These are phyloP conservation scores for Lyophyllum shimeji DNA, from an alignment of 768 basidiomycete genomes.

Conservation along the genomic window DNA sequence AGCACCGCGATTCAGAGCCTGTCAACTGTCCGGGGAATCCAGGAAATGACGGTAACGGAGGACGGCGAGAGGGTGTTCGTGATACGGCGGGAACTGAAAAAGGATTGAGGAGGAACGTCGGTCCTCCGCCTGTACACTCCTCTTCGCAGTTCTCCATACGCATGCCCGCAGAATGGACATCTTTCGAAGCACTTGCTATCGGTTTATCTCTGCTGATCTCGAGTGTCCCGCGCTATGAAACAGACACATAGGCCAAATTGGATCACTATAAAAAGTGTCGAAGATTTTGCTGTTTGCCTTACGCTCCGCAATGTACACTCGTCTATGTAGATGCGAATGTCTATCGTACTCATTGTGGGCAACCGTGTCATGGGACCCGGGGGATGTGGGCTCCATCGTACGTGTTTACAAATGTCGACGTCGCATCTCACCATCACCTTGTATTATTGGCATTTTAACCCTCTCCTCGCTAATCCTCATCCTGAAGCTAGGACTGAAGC, in stretches of 20 bases:
- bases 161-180: conserved; percentile 20
- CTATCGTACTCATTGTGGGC: not conserved
- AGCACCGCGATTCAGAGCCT: conserved; percentile 56
- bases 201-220: conserved; percentile 5
- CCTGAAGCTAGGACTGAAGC: not conserved
- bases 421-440: not conserved
- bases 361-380: not conserved
- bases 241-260: not conserved
- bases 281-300: not conserved
- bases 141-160: conserved; percentile 9
- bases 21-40: conserved; percentile 51
- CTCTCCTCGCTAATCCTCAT: not conserved
- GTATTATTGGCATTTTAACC: not conserved
- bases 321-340: conserved; percentile 10
- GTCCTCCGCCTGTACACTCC: conserved; percentile 6
- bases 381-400: not conserved
- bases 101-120: conserved; percentile 49
- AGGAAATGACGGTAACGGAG: conserved; percentile 59
- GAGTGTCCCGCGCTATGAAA: not conserved
- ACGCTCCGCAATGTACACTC: conserved; percentile 1
- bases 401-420: not conserved
- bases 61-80: conserved; percentile 79
- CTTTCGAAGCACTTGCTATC: conserved; percentile 8
- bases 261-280: not conserved
- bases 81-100: conserved; percentile 77